Conservation (phyloP, 305 asterid species). For the Plantago lanceolata region DNA sequence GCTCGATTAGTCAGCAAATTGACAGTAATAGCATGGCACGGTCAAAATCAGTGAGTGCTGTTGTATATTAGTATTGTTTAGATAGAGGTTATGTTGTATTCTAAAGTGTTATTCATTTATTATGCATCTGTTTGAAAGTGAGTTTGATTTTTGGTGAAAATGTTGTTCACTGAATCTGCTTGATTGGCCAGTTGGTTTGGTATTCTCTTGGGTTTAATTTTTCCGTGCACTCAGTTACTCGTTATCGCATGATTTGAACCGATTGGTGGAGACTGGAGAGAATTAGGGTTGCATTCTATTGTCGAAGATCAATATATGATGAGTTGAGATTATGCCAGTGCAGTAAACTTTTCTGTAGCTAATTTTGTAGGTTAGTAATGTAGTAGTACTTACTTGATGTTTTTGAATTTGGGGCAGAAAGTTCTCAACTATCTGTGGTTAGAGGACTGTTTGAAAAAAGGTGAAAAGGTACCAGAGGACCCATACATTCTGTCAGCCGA, state of each 20-base stretch:
- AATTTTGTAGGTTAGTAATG: background rate
- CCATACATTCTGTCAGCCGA: slow-evolving; percentile 41
- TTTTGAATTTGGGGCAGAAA: slow-evolving; percentile 44
- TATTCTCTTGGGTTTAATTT: no score
- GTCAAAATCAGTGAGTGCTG: slow-evolving; percentile 53
- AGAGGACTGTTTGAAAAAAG: slow-evolving; percentile 74
- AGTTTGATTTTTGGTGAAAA: background rate
- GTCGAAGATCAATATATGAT: background rate
- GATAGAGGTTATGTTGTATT: background rate
- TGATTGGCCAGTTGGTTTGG: no score
- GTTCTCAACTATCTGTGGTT: slow-evolving; percentile 74
- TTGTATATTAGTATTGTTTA: background rate
- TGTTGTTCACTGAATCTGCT: no score
- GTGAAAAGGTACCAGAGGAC: slow-evolving; percentile 63
- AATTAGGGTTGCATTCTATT: background rate
- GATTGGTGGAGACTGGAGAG: slow-evolving; percentile 8
- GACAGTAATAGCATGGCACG: slow-evolving; percentile 44
- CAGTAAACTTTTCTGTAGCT: background rate
- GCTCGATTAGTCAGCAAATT: slow-evolving; percentile 41
- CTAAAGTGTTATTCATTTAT: slow-evolving; percentile 2
- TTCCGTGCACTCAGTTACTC: no score
- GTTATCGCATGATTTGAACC: background rate
- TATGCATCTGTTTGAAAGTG: background rate
- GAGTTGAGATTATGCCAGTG: background rate
- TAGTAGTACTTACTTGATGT: slow-evolving; percentile 2